Conservation (phyloP, 305 asterid genomes). For the Solanum hybrid region DNA sequence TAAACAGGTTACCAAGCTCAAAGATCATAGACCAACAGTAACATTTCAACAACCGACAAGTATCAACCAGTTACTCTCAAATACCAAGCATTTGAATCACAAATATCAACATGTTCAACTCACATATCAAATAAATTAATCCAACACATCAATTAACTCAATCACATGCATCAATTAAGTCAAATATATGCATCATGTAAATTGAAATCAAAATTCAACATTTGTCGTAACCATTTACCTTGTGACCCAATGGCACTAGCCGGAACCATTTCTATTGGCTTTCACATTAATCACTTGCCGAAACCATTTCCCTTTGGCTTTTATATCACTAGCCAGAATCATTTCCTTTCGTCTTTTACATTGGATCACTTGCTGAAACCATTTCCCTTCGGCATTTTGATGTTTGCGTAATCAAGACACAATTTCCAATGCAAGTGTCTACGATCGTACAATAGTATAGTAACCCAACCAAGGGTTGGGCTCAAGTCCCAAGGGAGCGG, state of each 20-base stretch:
- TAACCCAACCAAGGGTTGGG: no score
- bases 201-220: background rate
- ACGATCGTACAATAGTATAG: no score
- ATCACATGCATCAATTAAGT: background rate
- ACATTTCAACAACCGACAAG: background rate
- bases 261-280: background rate
- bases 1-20: background rate
- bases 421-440: no score
- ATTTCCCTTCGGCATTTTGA: background rate
- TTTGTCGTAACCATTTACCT: background rate
- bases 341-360: background rate
- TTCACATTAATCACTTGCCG: background rate
- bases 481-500: no score
- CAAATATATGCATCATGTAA: background rate
- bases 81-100: background rate
- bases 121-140: background rate
- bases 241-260: background rate
- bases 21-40: background rate
- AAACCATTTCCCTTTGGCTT: background rate
- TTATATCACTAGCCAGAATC: background rate
- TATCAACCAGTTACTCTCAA: background rate
- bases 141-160: background rate
- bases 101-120: background rate
- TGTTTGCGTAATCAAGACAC: no score
- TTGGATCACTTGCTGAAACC: background rate